Conservation (phyloP, 768 basidiomycete species). For the Tricholoma terreum region DNA sequence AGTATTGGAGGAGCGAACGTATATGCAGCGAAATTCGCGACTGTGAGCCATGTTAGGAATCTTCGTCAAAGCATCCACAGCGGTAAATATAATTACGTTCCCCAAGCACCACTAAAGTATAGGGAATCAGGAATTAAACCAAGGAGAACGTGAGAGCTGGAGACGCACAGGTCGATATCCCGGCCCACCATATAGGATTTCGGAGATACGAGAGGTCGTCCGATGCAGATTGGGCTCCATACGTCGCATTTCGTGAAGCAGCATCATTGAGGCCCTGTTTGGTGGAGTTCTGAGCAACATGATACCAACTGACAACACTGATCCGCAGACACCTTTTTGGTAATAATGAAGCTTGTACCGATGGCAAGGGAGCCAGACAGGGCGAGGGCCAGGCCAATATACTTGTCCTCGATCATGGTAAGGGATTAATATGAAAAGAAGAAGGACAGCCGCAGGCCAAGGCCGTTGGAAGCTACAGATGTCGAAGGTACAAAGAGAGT, state of each 20-base stretch:
- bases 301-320: neutral
- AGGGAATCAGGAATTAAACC: constrained; percentile 1
- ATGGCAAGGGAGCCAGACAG: constrained; percentile 83
- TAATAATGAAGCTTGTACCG: constrained; percentile 97
- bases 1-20: constrained; percentile 97
- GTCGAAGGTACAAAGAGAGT: constrained; percentile 2
- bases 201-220: constrained; percentile 84
- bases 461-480: constrained; percentile 2
- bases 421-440: constrained; percentile 2
- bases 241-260: constrained; percentile 46
- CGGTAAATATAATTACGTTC: constrained; percentile 56
- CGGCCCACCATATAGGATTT: constrained; percentile 97
- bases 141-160: neutral
- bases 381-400: constrained; percentile 89
- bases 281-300: neutral
- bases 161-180: constrained; percentile 84
- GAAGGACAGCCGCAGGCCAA: constrained; percentile 16
- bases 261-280: constrained; percentile 89
- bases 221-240: constrained; percentile 58
- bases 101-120: constrained; percentile 75
- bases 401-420: constrained; percentile 86
- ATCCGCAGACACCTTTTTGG: constrained; percentile 76
- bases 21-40: constrained; percentile 93
- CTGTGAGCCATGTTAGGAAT: constrained; percentile 30
- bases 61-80: neutral